Evolutionary conservation across 2,329 filamentous ascomycete species (phyloP), one percentile per base, ranked within the genome.

Genomic region (Exophiala bonariae): DNA sequence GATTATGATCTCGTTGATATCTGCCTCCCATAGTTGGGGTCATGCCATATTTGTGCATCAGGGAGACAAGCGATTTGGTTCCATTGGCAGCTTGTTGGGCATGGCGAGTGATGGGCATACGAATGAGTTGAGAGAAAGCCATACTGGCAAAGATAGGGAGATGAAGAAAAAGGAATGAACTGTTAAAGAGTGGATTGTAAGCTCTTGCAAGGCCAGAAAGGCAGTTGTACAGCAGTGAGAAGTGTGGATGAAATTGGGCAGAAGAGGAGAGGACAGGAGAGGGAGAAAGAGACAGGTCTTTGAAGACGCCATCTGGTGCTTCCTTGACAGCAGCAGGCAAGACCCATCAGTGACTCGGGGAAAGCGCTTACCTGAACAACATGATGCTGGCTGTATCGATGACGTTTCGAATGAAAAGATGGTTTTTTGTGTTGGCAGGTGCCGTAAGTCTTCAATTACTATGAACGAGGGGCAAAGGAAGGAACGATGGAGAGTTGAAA

Each of bases 41-140:
- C 61, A 87, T 82, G 48, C 77, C 73, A 63, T 79, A 86, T 63
- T 83, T 83, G 61, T 77, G 77, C 57, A 86, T 66, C 7, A 78
- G 66, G 55, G 75, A 76, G 55, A 82, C 77, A 59, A 86, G 86
- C 23, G 81, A 82, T 66, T 84, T 86, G 50, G 72, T 71, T 38
- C 83, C 83, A 50, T 77, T 73, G 50, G 68, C 70, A 57, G 77
- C 67, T 65, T 85, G 84, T 58, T 81, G 79, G 44, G 73, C 67
- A 66, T 86, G 86, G 57, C 73, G 73, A 22, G 79, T 66, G 44
- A 79, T 67, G 33, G 65, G 68, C 59, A 83, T 63, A 61, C 73
- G 80, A 52, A 57, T 58, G 31, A 42, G 43, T 19, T 46, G 43
- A 37, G 52, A 44, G 49, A 39, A 10, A 14, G 61, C 53, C 66